Percentiles rank a stretch among this genome's conserved stretches.
These are phyloP conservation scores for Flaveria bidentis DNA, from an alignment of 129 eudicot genomes.

Conservation along the genomic window DNA sequence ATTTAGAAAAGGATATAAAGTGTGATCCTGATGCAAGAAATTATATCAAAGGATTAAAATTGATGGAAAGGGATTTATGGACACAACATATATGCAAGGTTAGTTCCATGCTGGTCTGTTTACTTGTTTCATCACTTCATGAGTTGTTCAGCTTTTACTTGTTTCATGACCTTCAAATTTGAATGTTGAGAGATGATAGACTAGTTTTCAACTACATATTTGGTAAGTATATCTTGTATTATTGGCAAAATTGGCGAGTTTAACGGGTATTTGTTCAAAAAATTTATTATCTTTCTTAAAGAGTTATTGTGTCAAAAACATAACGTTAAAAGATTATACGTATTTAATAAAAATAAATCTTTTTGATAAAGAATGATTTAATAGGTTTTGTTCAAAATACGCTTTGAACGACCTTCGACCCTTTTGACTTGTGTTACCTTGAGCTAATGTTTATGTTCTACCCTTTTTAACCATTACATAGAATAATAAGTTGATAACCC, in stretches of 20 bases:
- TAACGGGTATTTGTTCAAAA: background rate
- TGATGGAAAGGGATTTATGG: slow-evolving; percentile 83
- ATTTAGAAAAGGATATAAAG: slow-evolving; percentile 38
- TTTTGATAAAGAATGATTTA: background rate
- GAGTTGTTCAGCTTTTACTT: background rate
- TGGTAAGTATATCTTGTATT: background rate
- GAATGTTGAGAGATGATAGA: background rate
- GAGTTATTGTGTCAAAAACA: background rate
- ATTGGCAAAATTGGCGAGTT: background rate
- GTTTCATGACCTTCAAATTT: background rate
- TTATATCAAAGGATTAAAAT: slow-evolving; percentile 36
- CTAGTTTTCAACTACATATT: background rate
- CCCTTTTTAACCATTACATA: background rate
- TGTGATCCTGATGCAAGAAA: slow-evolving; percentile 26
- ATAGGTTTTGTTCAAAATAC: background rate
- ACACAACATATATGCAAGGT: slow-evolving; percentile 84
- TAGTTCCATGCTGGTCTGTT: slow-evolving; percentile 15
- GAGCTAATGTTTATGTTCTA: background rate
- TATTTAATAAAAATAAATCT: background rate
- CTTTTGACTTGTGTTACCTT: background rate
- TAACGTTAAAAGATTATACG: background rate
- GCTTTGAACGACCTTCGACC: background rate
- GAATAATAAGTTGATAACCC: too few species aligned
- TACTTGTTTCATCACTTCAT: background rate
- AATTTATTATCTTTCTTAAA: background rate